A percentile compares a stretch with the other conserved stretches of the same genome.
phyloP scores from a whole-genome alignment of 495 filamentous ascomycete species.

The Podospora pseudocomata region DNA sequence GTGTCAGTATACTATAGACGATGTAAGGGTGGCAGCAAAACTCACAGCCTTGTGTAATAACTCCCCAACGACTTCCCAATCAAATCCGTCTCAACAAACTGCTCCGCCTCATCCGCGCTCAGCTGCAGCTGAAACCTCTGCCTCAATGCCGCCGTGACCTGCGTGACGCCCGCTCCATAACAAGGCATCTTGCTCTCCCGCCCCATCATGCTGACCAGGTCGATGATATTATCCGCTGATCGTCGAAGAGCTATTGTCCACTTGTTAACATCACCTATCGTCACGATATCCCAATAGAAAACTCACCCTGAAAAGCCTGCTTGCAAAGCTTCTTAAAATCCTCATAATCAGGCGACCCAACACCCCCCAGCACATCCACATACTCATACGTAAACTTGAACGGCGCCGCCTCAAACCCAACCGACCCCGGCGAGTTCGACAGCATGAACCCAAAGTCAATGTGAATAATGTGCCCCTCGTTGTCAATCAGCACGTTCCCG shows the following conservation, averaged over 20 bases:
- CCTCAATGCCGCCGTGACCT: slow-evolving; percentile 58
- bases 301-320: slow-evolving; percentile 65
- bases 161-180: slow-evolving; percentile 59
- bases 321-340: slow-evolving; percentile 69
- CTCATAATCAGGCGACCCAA: slow-evolving; percentile 58
- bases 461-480: slow-evolving; percentile 74
- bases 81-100: slow-evolving; percentile 67
- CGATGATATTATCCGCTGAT: slow-evolving; percentile 67
- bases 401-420: slow-evolving; percentile 74
- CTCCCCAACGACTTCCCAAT: slow-evolving; percentile 67
- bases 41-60: slow-evolving; percentile 72
- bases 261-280: no score
- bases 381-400: slow-evolving; percentile 79
- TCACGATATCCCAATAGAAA: background rate
- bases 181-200: slow-evolving; percentile 73
- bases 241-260: slow-evolving; percentile 54
- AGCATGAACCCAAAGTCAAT: slow-evolving; percentile 85
- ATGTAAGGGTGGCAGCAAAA: slow-evolving; percentile 7
- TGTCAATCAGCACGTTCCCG: slow-evolving; percentile 74
- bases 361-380: slow-evolving; percentile 67
- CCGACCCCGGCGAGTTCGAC: slow-evolving; percentile 69
- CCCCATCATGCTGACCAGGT: slow-evolving; percentile 73
- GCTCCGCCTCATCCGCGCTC: slow-evolving; percentile 68
- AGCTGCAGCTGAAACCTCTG: slow-evolving; percentile 69
- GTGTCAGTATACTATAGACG: background rate